Base-by-base conservation (phyloP, 768 basidiomycete species). In the Dioszegia hungarica region DNA sequence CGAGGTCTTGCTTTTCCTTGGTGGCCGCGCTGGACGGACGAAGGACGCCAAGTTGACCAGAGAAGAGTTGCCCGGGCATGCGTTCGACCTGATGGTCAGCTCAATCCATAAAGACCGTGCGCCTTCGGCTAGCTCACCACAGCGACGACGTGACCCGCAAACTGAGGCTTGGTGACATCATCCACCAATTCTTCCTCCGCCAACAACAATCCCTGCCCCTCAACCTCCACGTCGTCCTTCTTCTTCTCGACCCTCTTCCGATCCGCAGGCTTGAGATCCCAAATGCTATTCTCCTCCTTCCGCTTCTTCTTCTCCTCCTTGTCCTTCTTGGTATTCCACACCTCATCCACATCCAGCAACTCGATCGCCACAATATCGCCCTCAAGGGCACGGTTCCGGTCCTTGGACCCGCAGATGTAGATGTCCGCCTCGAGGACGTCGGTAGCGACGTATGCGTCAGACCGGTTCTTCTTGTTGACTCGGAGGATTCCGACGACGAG, bases 251-350 rank as follows among this genome's bases (percentile, higher is more conserved):
- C 53, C 78, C 90, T 92, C 57, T 85, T 87, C 45, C 70, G 64
- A 22, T 66, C 62, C 5, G 85, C 81, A 75, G 86, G 89, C 44
- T 75, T 67, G 54, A 86, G 73, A 70, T 98, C 94, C 75, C 92
- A 97, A 0, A 92, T 90, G 27, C 91, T 86, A 73, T 93, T 95
- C 79, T 98, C 95, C 79, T 98, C 95, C 83, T 99, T 99, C 80
- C 98, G 98, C 72, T 94, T 83, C 81, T 99, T 98, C 86, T 99
- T 99, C 80, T 98, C 95, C 77, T 98, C 95, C 79, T 99, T 99
- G 80, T 99, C 95, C 79, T 99, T 99, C 82, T 99, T 99, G 5
- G 95, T 95, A 9, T 89, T 87, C 78, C 78, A 79, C 14, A 95
- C 93, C 77, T 97, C 93, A 68, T 97, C 92, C 24, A 98, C 94